Evolutionary conservation across 768 basidiomycete genomes (phyloP).

Genomic region (Lentinus brumalis): DNA sequence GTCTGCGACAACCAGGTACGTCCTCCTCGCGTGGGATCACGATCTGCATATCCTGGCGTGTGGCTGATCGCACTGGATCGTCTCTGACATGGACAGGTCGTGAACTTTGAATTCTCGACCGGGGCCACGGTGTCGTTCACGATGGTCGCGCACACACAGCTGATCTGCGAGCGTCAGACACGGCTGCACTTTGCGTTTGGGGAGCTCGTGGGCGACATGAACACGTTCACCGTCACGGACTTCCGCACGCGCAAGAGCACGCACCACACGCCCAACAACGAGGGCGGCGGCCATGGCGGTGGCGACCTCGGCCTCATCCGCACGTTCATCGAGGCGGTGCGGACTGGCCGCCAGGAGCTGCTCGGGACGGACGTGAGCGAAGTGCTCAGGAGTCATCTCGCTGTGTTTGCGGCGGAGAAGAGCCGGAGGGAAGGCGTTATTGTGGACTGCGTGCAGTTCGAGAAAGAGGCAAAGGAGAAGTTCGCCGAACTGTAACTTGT

Average conservation of each 20-base stretch:
- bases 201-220: slow-evolving; percentile 89
- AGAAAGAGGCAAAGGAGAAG: slow-evolving; percentile 40
- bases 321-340: slow-evolving; percentile 77
- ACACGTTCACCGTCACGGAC: slow-evolving; percentile 70
- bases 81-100: slow-evolving; percentile 48
- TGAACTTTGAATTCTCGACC: slow-evolving; percentile 83
- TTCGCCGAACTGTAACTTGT: slow-evolving; percentile 11
- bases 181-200: slow-evolving; percentile 85
- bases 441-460: slow-evolving; percentile 70
- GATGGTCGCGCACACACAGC: slow-evolving; percentile 83
- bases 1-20: slow-evolving; percentile 83
- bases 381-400: slow-evolving; percentile 75
- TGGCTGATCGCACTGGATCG: background rate
- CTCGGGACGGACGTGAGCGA: slow-evolving; percentile 71
- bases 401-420: slow-evolving; percentile 86
- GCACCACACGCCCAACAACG: slow-evolving; percentile 48
- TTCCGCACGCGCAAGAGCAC: slow-evolving; percentile 60
- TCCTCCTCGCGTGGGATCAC: background rate
- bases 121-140: slow-evolving; percentile 86
- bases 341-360: slow-evolving; percentile 57
- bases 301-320: slow-evolving; percentile 79
- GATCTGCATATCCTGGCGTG: background rate
- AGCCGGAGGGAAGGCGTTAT: slow-evolving; percentile 70
- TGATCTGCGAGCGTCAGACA: slow-evolving; percentile 81
- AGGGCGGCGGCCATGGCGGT: slow-evolving; percentile 81